Evolutionary conservation across 2,329 filamentous ascomycete genomes (phyloP).

Genomic region (Elsinoe fawcettii): DNA sequence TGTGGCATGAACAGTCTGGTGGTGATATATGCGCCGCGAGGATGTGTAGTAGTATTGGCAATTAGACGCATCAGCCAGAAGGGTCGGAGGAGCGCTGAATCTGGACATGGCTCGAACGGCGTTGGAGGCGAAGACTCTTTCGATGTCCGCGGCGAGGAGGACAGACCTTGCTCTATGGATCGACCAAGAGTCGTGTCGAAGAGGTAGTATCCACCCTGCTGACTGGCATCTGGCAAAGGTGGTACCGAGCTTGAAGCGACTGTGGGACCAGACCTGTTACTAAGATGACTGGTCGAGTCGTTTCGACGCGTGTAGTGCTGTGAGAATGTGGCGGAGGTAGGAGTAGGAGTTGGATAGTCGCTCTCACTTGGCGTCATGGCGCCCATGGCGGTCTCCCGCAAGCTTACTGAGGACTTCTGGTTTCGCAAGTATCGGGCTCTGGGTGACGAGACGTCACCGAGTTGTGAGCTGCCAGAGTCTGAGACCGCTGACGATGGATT

Average conservation of each 20-base stretch:
- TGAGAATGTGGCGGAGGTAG: conserved; percentile 16
- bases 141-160: conserved; percentile 26
- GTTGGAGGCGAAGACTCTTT: conserved; percentile 54
- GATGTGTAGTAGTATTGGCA: conserved; percentile 85
- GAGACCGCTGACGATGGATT: conserved; percentile 18
- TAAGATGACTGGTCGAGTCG: conserved; percentile 30
- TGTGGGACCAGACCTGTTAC: conserved; percentile 60
- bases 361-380: conserved; percentile 33
- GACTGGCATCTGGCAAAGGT: conserved; percentile 45
- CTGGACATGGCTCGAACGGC: conserved; percentile 83
- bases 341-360: conserved; percentile 16
- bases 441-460: conserved; percentile 18
- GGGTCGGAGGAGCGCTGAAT: conserved; percentile 78
- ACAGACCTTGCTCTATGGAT: conserved; percentile 21
- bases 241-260: conserved; percentile 26
- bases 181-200: conserved; percentile 54
- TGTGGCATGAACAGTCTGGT: conserved; percentile 85
- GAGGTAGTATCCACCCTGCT: conserved; percentile 60
- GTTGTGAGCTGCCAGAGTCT: conserved; percentile 17
- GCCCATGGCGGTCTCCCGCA: conserved; percentile 62
- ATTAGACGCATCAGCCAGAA: conserved; percentile 97
- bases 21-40: conserved; percentile 84
- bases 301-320: conserved; percentile 11
- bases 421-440: conserved; percentile 34
- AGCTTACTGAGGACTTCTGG: conserved; percentile 51